Evolutionary conservation across 495 filamentous ascomycete genomes (phyloP), one percentile per base, ranked within the genome.

Genomic region (Jackrogersella minutella): DNA sequence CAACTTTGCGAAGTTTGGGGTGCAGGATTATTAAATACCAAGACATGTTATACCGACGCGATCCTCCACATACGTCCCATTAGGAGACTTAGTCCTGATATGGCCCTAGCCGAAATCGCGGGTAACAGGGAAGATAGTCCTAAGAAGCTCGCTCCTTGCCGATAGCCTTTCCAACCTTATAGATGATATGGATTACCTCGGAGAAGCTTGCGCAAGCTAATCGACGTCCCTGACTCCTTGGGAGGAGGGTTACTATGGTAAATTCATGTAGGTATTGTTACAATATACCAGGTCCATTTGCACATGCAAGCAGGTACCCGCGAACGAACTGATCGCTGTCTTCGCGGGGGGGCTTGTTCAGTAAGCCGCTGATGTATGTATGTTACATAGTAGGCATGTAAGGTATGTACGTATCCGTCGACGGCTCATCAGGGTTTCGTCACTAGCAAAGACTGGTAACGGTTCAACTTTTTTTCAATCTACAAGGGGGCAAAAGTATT

Each of bases 301-400:
- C 66, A 62, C 66, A 63, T 69, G 61, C 62, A 69, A 65, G 66
- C 66, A 69, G 66, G 66, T 69, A 69, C 66, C 66, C 66, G 66
- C 61, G 57, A 65, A 53, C 55, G 61, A 62, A 64, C 56, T 58
- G 61, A 53, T 70, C 62, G 58, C 58, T 62, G 41, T 36, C 44
- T 21, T 36, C 39, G 39, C 57, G 43, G 61, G 33, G 33, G 56
- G 33, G 11, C 22, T 39, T 16, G 47, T 52, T 40, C 53, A 63
- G 53, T 66, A 58, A 58, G 63, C 63, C 49, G 53, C 62, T 36
- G 56, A 50, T 59, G 55, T n/a, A n/a, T n/a, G n/a, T n/a, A n/a
- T n/a, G n/a, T n/a, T n/a, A n/a, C n/a, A n/a, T n/a, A n/a, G n/a
- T n/a, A n/a, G n/a, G n/a, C n/a, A n/a, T n/a, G n/a, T 44, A 53